Percentiles rank a stretch among this genome's conserved stretches.
Evolutionary conservation across 23 red algal species (phyloP).

Genomic region (Gracilaria caudata): DNA sequence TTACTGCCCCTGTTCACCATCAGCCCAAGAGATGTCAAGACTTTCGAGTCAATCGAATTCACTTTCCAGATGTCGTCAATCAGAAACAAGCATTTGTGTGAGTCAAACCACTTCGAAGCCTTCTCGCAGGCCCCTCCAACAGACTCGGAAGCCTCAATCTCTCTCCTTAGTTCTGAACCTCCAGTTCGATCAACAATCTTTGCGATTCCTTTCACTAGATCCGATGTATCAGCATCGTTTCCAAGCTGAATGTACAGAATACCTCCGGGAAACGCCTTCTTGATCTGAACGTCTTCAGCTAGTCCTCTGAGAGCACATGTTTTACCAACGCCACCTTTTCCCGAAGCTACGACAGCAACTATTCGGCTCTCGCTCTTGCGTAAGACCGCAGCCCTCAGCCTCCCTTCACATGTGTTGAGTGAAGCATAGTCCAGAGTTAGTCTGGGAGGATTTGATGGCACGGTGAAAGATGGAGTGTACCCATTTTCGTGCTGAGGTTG

Average conservation of each 20-base stretch:
- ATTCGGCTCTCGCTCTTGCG: background rate
- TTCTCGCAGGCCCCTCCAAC: background rate
- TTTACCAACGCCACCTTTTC: constrained; percentile 19
- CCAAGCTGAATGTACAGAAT: constrained; percentile 31
- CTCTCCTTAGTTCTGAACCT: background rate
- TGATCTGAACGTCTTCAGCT: background rate
- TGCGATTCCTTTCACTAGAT: background rate
- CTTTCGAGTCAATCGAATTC: constrained; percentile 2
- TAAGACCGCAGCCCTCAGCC: constrained; percentile 5
- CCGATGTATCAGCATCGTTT: background rate
- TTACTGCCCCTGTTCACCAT: constrained; percentile 6
- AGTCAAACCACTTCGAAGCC: constrained; percentile 27
- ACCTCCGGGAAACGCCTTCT: background rate
- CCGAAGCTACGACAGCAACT: constrained; percentile 6
- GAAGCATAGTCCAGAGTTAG: constrained; percentile 13
- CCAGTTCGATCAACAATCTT: constrained; percentile 16
- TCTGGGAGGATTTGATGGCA: constrained; percentile 6
- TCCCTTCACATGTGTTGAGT: background rate
- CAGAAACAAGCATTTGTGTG: constrained; percentile 11
- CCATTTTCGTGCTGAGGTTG: background rate
- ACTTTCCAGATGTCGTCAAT: constrained; percentile 16
- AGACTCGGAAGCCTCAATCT: background rate
- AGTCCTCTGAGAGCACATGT: constrained; percentile 2
- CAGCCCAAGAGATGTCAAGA: background rate
- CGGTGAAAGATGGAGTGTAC: background rate